A percentile compares a stretch with the other conserved stretches of the same genome.
Evolutionary conservation across 352 stramenopile species (phyloP).

Genomic region (Phytopythium mirpurense): DNA sequence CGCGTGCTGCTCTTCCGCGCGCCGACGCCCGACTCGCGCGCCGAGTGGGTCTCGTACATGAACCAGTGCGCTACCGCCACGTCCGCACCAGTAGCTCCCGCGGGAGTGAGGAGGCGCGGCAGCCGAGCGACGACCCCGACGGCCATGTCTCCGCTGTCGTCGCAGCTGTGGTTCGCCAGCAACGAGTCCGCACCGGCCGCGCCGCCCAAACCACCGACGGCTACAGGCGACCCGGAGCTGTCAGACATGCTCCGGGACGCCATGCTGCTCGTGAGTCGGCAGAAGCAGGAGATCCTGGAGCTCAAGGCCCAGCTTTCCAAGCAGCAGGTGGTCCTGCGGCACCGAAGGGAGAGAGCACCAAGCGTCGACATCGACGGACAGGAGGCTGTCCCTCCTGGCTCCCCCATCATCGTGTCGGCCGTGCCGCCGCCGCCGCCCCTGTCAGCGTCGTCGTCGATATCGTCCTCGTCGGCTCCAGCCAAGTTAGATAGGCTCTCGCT

Average conservation of each 20-base stretch:
- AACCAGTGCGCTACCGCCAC: constrained; percentile 25
- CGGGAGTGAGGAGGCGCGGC: not conserved
- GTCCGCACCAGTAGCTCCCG: constrained; percentile 3
- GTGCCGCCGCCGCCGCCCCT: not conserved
- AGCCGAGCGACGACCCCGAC: constrained; percentile 11
- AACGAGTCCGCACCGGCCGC: not conserved
- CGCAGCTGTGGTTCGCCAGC: constrained; percentile 7
- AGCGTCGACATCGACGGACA: not conserved
- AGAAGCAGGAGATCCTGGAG: constrained; percentile 68
- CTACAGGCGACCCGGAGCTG: constrained; percentile 34
- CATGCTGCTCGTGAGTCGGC: constrained; percentile 55
- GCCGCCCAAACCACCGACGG: constrained; percentile 8
- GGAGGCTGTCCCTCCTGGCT: not conserved
- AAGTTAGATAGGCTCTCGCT: not conserved
- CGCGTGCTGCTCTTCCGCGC: constrained; percentile 63
- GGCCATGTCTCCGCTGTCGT: constrained; percentile 15
- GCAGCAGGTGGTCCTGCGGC: constrained; percentile 6
- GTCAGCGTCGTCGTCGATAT: not conserved
- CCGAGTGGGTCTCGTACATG: constrained; percentile 50
- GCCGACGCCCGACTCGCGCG: constrained; percentile 34
- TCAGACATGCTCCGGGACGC: constrained; percentile 64
- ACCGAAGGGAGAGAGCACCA: not conserved
- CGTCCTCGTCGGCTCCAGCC: not conserved
- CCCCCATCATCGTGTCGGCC: not conserved
- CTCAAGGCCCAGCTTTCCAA: constrained; percentile 29